Conservation (phyloP, 1,284 basidiomycete genomes). For the Tilletia setariae region DNA sequence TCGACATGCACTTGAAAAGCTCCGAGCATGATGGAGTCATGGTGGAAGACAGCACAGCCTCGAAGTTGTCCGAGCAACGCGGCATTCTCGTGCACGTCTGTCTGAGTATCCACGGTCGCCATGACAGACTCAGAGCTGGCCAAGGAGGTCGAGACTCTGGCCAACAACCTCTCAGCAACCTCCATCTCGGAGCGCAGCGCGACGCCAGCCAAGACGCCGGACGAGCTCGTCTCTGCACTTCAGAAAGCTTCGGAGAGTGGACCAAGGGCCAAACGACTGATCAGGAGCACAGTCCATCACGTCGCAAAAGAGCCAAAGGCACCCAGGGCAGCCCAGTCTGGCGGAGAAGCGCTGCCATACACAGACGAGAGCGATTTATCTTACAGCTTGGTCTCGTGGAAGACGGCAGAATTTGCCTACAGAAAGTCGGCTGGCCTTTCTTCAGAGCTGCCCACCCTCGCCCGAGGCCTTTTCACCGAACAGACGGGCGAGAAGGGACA, state of each 20-base stretch:
- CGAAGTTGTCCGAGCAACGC: background rate
- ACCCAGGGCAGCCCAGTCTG: background rate
- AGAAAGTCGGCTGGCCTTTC: conserved; percentile 33
- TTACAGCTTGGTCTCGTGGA: conserved; percentile 39
- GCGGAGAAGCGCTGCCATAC: too few relatives aligned
- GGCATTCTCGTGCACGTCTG: background rate
- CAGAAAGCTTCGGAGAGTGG: background rate
- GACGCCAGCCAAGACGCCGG: background rate
- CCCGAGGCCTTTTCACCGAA: conserved; percentile 50
- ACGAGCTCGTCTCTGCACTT: background rate
- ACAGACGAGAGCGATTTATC: too few relatives aligned
- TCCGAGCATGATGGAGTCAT: too few relatives aligned
- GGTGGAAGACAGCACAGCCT: too few relatives aligned
- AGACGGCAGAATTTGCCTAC: conserved; percentile 50
- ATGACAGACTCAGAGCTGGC: background rate
- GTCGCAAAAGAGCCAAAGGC: background rate
- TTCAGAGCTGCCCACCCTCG: conserved; percentile 45
- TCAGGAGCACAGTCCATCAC: conserved; percentile 4
- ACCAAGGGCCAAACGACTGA: background rate
- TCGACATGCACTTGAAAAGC: too few relatives aligned
- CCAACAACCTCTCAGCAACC: background rate
- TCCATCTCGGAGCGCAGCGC: background rate
- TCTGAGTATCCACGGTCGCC: background rate
- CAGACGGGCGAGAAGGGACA: conserved; percentile 55
- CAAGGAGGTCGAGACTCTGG: background rate